Evolutionary conservation across 2,329 filamentous ascomycete species (phyloP).

Genomic region (Bipolaris zeicola): DNA sequence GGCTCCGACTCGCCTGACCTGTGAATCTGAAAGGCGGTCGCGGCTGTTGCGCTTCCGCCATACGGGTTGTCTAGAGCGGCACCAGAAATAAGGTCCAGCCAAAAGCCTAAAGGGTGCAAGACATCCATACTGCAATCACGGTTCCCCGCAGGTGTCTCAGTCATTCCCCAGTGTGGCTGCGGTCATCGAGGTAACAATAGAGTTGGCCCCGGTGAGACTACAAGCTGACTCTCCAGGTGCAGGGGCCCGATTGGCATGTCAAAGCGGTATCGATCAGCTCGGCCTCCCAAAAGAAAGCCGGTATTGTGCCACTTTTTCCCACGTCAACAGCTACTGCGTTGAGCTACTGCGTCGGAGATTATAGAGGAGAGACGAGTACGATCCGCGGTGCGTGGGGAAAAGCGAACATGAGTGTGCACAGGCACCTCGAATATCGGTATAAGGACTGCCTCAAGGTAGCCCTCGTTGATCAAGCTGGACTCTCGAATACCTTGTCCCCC

Average conservation of each 20-base stretch:
- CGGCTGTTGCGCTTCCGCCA: background rate
- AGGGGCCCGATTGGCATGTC: background rate
- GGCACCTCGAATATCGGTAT: background rate
- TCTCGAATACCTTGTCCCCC: background rate
- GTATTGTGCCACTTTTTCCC: background rate
- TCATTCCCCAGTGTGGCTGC: background rate
- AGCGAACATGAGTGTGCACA: background rate
- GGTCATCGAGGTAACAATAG: background rate
- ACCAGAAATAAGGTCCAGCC: slow-evolving; percentile 7
- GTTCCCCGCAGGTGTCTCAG: slow-evolving; percentile 15
- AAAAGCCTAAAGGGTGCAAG: slow-evolving; percentile 1
- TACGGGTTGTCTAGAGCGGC: background rate
- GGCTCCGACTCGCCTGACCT: background rate
- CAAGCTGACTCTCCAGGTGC: background rate
- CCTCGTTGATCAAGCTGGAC: background rate
- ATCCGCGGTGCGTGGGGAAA: background rate
- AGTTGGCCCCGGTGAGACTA: background rate
- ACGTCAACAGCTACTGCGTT: background rate
- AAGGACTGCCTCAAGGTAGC: background rate
- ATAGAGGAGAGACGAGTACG: slow-evolving; percentile 14
- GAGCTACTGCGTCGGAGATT: slow-evolving; percentile 7
- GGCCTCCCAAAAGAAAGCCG: background rate
- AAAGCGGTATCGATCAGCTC: slow-evolving; percentile 1
- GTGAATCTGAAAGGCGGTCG: background rate
- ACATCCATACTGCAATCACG: slow-evolving; percentile 5